Conservation (phyloP, 306 rosid species). For the Erythrophleum fordii region DNA sequence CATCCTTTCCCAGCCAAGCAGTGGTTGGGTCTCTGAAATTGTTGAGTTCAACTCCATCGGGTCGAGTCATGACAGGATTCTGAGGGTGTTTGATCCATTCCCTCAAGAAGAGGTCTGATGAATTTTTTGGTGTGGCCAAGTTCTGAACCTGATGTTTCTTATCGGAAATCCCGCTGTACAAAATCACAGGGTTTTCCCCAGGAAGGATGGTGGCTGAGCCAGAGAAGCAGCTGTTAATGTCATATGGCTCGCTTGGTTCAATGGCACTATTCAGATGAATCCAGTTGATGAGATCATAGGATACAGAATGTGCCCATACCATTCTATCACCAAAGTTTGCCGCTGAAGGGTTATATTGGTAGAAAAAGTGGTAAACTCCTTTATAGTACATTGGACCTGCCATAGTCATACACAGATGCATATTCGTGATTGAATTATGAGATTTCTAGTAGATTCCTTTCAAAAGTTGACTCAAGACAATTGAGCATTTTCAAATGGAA, state of each 20-base stretch:
- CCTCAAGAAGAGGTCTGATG: conserved; percentile 50
- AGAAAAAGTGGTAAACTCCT: conserved; percentile 66
- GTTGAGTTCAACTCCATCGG: conserved; percentile 36
- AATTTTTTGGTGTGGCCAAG: conserved; percentile 51
- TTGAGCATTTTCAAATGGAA: not conserved
- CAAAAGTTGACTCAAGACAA: not conserved
- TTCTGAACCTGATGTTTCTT: conserved; percentile 51
- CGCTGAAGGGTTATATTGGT: conserved; percentile 56
- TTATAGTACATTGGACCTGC: conserved; percentile 60
- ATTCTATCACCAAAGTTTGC: conserved; percentile 53
- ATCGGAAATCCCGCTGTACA: conserved; percentile 52
- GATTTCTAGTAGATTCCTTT: too few relatives aligned
- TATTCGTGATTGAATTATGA: not conserved
- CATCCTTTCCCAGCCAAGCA: conserved; percentile 58
- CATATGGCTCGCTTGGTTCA: conserved; percentile 52
- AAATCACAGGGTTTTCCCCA: conserved; percentile 42
- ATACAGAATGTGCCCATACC: conserved; percentile 63
- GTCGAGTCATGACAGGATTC: conserved; percentile 53
- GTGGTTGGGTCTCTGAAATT: conserved; percentile 66
- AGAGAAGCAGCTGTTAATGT: conserved; percentile 56
- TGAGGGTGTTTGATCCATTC: conserved; percentile 58
- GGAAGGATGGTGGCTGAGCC: conserved; percentile 59
- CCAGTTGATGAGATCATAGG: conserved; percentile 64
- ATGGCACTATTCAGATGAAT: conserved; percentile 51
- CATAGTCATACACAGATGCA: not conserved